phyloP scores from a whole-genome alignment of 1,284 basidiomycete genomes.

The Leccinum huronense region DNA sequence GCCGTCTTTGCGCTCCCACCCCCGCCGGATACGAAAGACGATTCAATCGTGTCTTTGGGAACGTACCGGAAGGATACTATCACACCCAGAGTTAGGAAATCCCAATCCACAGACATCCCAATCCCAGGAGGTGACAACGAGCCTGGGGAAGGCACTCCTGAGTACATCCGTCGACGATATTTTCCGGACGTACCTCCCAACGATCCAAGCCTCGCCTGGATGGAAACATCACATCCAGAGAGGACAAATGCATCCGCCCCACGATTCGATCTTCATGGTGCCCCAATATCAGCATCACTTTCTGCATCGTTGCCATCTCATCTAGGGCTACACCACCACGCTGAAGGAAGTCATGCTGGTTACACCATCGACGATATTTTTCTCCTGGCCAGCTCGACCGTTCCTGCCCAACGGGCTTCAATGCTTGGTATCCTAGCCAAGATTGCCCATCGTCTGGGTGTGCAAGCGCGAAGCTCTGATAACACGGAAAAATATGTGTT shows the following conservation, averaged over 20 bases:
- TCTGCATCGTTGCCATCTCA: slow-evolving; percentile 68
- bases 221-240: slow-evolving; percentile 40
- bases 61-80: slow-evolving; percentile 37
- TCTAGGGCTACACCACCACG: slow-evolving; percentile 89
- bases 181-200: slow-evolving; percentile 73
- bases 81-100: slow-evolving; percentile 12
- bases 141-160: slow-evolving; percentile 72
- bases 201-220: slow-evolving; percentile 79
- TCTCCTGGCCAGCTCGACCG: slow-evolving; percentile 76
- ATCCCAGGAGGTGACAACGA: slow-evolving; percentile 26
- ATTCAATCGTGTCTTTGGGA: slow-evolving; percentile 53
- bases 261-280: slow-evolving; percentile 77
- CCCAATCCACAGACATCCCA: slow-evolving; percentile 5
- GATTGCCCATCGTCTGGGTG: slow-evolving; percentile 49
- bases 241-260: slow-evolving; percentile 33
- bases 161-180: slow-evolving; percentile 79
- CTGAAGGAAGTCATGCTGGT: slow-evolving; percentile 74
- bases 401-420: slow-evolving; percentile 78
- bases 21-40: slow-evolving; percentile 46
- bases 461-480: slow-evolving; percentile 29
- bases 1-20: slow-evolving; percentile 49
- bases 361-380: slow-evolving; percentile 91
- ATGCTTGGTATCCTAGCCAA: slow-evolving; percentile 77
- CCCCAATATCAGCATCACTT: slow-evolving; percentile 53
- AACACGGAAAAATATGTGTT: slow-evolving; percentile 40